Evolutionary conservation across 164 flowering plant species (phyloP), one percentile per base, ranked within the genome.

Genomic region (Warburgia ugandensis): DNA sequence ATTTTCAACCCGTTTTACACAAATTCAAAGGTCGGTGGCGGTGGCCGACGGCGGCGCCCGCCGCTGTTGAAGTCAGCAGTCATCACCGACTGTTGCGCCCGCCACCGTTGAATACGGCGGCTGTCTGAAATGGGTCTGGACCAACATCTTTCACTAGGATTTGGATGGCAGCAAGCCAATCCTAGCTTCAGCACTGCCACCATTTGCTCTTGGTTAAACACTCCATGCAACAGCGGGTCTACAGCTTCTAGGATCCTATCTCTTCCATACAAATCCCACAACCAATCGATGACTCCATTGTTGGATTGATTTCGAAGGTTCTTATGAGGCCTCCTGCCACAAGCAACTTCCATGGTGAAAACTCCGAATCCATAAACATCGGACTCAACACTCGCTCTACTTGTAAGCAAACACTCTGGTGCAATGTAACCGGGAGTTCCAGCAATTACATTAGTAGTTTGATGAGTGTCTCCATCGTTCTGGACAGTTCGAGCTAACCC

Each of bases 391-490:
- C 20, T 58, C 3, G 50, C 55, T 16, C 30, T 40, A 1, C 55
- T 36, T 0, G 62, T 58, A 29, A 22, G 38, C 23, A 25, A 21
- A 25, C 32, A 58, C 50, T 58, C 62, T 2, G 62, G 55, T 6
- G 62, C 62, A 3, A 58, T 23, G 25, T 58, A 49, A 6, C 83
- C 86, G 1, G 75, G 64, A 22, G 75, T 71, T 13, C 76, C 73
- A 1, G 69, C 72, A n/a, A 71, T 46, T 13, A 37, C 68, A 6
- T 37, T 56, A 8, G 75, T 71, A 8, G 65, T 33, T 36, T 67
- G 55, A 28, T 60, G 61, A n/a, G 66, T 62, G 20, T 56, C 47
- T 13, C 54, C 68, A 21, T 38, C 56, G 2, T 20, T 29, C 32
- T 37, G 52, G 27, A 71, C 41, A 9, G 50, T 59, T 20, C 68